These are phyloP conservation scores for Papiliotrema terrestris DNA, from an alignment of 1,284 basidiomycete species.

Conservation along the genomic window DNA sequence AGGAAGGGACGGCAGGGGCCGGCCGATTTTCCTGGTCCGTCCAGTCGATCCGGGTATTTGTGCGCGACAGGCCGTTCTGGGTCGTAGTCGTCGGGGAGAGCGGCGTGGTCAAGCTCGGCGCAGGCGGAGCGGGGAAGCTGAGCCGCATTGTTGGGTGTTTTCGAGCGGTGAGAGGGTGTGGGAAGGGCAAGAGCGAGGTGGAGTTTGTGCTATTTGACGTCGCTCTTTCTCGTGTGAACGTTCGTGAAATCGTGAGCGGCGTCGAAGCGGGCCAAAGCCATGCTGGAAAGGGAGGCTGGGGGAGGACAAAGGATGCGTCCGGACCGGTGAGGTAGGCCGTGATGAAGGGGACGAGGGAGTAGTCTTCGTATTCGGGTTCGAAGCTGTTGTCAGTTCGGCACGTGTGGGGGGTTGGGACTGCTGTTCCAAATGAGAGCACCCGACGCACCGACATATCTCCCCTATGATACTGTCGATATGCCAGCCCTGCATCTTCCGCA, in stretches of 20 bases:
- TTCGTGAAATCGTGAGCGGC: constrained; percentile 6
- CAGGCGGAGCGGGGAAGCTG: constrained; percentile 21
- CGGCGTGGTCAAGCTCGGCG: constrained; percentile 2
- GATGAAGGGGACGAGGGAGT: constrained; percentile 38
- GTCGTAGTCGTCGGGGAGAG: not conserved
- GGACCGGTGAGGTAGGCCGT: constrained; percentile 29
- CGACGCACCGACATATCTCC: constrained; percentile 38
- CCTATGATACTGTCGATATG: constrained; percentile 36
- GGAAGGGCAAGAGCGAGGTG: constrained; percentile 27
- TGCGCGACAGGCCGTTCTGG: constrained; percentile 9
- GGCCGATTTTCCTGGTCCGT: constrained; percentile 1
- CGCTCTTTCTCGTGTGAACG: constrained; percentile 10
- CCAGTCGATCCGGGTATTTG: constrained; percentile 12
- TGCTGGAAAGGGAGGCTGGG: constrained; percentile 34
- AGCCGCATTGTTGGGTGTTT: constrained; percentile 43
- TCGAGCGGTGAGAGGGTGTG: constrained; percentile 33
- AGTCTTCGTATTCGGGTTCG: constrained; percentile 43
- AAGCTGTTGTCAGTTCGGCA: constrained; percentile 18
- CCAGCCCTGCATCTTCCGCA: constrained; percentile 46
- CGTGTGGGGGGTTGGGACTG: no score
- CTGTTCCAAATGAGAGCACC: not conserved
- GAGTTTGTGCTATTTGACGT: not conserved
- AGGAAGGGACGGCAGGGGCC: not conserved
- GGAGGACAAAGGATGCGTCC: constrained; percentile 24
- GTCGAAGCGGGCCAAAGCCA: constrained; percentile 38